phyloP scores from a whole-genome alignment of 1,284 basidiomycete species.

The Chondrostereum purpureum region DNA sequence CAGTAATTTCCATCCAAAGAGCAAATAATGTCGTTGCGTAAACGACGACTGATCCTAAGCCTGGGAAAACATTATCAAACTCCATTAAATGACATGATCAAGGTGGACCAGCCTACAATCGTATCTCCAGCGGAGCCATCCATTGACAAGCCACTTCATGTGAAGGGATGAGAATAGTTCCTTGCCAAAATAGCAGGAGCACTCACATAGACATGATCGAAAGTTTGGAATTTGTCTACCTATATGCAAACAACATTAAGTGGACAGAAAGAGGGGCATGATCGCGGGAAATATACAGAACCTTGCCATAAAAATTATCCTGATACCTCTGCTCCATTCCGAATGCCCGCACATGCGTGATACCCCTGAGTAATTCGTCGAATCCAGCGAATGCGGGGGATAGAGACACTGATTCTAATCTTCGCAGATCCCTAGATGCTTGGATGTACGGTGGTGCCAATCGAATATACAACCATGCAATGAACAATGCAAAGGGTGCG shows the following conservation, averaged over 20 bases:
- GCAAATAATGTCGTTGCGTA: conserved; percentile 70
- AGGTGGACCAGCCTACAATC: conserved; percentile 44
- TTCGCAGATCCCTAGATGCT: conserved; percentile 64
- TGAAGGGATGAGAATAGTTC: not conserved
- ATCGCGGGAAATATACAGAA: too few relatives aligned
- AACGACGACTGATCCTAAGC: conserved; percentile 71
- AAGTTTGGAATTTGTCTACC: conserved; percentile 73
- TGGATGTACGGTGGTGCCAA: conserved; percentile 65
- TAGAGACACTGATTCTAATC: conserved; percentile 63
- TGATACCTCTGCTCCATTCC: conserved; percentile 76
- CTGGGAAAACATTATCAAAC: conserved; percentile 25
- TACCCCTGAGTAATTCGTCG: conserved; percentile 72
- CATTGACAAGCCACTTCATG: conserved; percentile 55
- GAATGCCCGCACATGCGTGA: conserved; percentile 77
- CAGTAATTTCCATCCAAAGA: conserved; percentile 55
- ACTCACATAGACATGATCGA: conserved; percentile 65
- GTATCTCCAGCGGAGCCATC: conserved; percentile 68
- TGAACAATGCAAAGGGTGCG: conserved; percentile 61
- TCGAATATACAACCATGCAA: conserved; percentile 66
- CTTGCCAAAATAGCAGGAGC: not conserved
- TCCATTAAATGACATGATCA: not conserved
- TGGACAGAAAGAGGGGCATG: not conserved
- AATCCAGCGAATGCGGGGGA: conserved; percentile 72
- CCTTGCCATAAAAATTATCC: conserved; percentile 53
- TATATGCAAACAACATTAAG: conserved; percentile 22